A percentile compares a stretch with the other conserved stretches of the same genome.
These are phyloP conservation scores for Volvariella surrecta DNA, from an alignment of 1,284 basidiomycete genomes.

Conservation along the genomic window DNA sequence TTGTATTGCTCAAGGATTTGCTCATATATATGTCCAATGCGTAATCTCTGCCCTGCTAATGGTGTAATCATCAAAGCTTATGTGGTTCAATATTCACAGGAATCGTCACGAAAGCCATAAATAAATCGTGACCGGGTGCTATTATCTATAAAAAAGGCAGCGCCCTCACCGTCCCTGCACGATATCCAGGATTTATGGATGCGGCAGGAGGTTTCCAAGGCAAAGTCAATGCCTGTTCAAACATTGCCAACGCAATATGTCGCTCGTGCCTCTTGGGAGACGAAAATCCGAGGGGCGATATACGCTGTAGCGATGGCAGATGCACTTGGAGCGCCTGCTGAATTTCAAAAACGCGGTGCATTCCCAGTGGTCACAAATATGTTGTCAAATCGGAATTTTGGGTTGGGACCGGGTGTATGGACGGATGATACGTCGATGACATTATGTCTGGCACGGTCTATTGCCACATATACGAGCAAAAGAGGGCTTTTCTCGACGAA, in stretches of 20 bases:
- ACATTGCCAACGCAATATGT: conserved; percentile 18
- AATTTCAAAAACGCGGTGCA: conserved; percentile 26
- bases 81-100: no score
- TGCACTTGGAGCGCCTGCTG: conserved; percentile 31
- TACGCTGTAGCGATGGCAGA: conserved; percentile 31
- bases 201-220: no score
- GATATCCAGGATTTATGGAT: no score
- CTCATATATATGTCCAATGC: no score
- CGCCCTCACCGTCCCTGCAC: no score
- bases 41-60: no score
- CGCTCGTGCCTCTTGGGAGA: conserved; percentile 16
- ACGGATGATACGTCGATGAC: conserved; percentile 39
- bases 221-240: no score
- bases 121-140: no score
- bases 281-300: conserved; percentile 29
- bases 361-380: conserved; percentile 27
- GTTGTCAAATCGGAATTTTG: conserved; percentile 28
- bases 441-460: conserved; percentile 29
- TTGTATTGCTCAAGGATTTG: no score
- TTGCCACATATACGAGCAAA: conserved; percentile 17
- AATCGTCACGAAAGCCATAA: no score
- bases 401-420: conserved; percentile 28
- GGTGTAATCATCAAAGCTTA: no score
- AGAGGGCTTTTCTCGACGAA: background rate
- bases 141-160: no score